Evolutionary conservation across 768 basidiomycete genomes (phyloP).

Genomic region (Strobilomyces confusus): DNA sequence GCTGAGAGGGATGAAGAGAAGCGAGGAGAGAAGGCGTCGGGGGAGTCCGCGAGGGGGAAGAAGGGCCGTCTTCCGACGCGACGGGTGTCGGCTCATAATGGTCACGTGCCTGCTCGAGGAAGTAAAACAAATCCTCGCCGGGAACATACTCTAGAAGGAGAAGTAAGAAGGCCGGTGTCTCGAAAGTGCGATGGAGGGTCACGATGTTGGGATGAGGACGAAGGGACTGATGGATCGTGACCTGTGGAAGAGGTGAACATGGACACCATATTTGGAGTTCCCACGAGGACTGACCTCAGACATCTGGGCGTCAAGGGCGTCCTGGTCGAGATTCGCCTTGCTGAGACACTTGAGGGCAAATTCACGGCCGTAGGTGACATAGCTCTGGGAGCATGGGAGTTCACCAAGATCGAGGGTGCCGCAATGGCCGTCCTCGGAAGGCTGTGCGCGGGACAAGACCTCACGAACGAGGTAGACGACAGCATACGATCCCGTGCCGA

Average conservation of each 20-base stretch:
- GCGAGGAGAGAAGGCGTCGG: slow-evolving; percentile 93
- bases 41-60: slow-evolving; percentile 61
- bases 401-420: slow-evolving; percentile 54
- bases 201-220: slow-evolving; percentile 91
- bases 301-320: slow-evolving; percentile 84
- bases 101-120: slow-evolving; percentile 93
- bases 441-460: slow-evolving; percentile 41
- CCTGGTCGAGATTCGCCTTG: slow-evolving; percentile 88
- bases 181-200: slow-evolving; percentile 88
- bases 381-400: slow-evolving; percentile 28
- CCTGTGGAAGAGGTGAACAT: slow-evolving; percentile 40
- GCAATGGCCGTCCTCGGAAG: slow-evolving; percentile 51
- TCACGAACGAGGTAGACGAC: slow-evolving; percentile 91
- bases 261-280: slow-evolving; percentile 1
- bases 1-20: slow-evolving; percentile 69
- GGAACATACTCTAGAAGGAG: slow-evolving; percentile 94
- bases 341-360: slow-evolving; percentile 96
- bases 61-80: slow-evolving; percentile 10
- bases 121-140: slow-evolving; percentile 97
- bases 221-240: slow-evolving; percentile 92
- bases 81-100: slow-evolving; percentile 57
- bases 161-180: slow-evolving; percentile 87
- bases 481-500: slow-evolving; percentile 89
- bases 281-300: slow-evolving; percentile 61
- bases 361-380: slow-evolving; percentile 64